Evolutionary conservation across 1,284 basidiomycete species (phyloP).

Genomic region (Flammula alnicola): DNA sequence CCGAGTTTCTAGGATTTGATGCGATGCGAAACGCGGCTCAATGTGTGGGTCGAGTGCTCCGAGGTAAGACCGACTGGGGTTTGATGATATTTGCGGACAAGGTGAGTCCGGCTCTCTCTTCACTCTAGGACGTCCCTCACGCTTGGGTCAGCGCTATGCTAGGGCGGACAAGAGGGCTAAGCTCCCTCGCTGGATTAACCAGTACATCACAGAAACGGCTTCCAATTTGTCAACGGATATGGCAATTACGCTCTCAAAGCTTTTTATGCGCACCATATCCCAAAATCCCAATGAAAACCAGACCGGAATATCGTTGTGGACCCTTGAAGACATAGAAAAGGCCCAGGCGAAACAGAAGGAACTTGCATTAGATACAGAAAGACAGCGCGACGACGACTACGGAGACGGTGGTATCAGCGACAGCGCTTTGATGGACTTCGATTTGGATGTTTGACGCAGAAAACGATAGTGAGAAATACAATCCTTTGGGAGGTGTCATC

Average conservation of each 20-base stretch:
- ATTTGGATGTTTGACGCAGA: constrained; percentile 39
- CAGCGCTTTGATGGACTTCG: constrained; percentile 63
- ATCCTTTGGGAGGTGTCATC: constrained; percentile 11
- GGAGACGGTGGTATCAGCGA: constrained; percentile 79
- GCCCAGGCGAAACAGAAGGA: constrained; percentile 81
- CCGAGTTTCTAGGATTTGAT: constrained; percentile 98
- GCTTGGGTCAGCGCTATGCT: constrained; percentile 85
- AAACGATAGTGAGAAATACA: not conserved
- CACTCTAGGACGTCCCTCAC: constrained; percentile 5
- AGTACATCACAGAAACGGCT: constrained; percentile 97
- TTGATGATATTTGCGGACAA: constrained; percentile 99
- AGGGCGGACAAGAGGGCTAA: constrained; percentile 96
- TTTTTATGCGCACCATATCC: constrained; percentile 97
- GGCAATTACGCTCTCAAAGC: constrained; percentile 93
- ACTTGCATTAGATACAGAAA: constrained; percentile 52
- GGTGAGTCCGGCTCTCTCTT: constrained; percentile 55
- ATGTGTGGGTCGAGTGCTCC: constrained; percentile 96
- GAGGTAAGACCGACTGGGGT: constrained; percentile 99
- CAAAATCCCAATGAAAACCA: constrained; percentile 96
- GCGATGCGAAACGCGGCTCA: constrained; percentile 99
- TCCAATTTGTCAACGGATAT: constrained; percentile 99
- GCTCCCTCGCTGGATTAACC: constrained; percentile 98
- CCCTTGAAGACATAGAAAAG: constrained; percentile 81
- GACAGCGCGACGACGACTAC: constrained; percentile 53
- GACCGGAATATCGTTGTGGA: constrained; percentile 96